These are phyloP conservation scores for Bremia lactucae DNA, from an alignment of 352 stramenopile species.

Conservation along the genomic window DNA sequence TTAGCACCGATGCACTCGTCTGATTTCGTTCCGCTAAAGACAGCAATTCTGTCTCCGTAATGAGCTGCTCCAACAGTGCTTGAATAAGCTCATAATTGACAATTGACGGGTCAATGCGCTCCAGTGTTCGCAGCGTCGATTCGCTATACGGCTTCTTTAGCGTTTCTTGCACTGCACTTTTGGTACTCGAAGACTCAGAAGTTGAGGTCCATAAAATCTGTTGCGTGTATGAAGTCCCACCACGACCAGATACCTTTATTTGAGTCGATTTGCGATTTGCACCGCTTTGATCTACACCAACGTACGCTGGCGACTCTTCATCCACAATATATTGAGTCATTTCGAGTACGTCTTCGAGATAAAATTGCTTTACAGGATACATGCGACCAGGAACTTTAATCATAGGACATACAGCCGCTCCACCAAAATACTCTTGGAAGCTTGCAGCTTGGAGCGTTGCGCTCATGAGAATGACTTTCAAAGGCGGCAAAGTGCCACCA, in stretches of 20 bases:
- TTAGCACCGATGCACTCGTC: slow-evolving; percentile 83
- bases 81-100: slow-evolving; percentile 93
- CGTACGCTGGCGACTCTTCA: slow-evolving; percentile 43
- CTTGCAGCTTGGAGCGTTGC: slow-evolving; percentile 91
- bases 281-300: slow-evolving; percentile 16
- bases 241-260: slow-evolving; percentile 50
- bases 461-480: slow-evolving; percentile 96
- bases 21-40: slow-evolving; percentile 4
- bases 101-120: slow-evolving; percentile 79
- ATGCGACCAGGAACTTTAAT: slow-evolving; percentile 89
- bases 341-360: slow-evolving; percentile 91
- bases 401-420: slow-evolving; percentile 71
- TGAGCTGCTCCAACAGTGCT: slow-evolving; percentile 78
- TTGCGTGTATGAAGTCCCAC: slow-evolving; percentile 49
- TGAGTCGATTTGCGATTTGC: slow-evolving; percentile 32
- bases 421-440: slow-evolving; percentile 93
- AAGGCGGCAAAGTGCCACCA: slow-evolving; percentile 28
- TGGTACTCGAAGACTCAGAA: slow-evolving; percentile 6
- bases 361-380: slow-evolving; percentile 94
- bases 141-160: slow-evolving; percentile 69
- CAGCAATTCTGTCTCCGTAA: slow-evolving; percentile 40
- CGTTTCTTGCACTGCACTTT: slow-evolving; percentile 11
- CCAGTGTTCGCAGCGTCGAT: slow-evolving; percentile 74
- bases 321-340: slow-evolving; percentile 79
- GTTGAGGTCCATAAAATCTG: slow-evolving; percentile 46